A percentile compares a stretch with the other conserved stretches of the same genome.
Conservation (phyloP, 169 alveolate genomes). For the Plasmodium gonderi region DNA sequence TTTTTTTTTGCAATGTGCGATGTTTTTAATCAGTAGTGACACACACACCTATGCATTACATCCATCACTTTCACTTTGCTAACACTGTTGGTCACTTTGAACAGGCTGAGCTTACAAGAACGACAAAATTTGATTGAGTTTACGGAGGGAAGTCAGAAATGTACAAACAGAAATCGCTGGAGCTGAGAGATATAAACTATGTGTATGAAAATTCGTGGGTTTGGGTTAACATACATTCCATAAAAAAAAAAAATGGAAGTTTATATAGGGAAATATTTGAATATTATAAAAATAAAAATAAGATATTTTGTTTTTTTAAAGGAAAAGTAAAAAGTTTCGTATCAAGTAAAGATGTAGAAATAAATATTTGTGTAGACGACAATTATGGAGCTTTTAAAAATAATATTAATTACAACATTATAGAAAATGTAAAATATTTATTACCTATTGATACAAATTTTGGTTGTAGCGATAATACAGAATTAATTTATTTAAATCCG, state of each 20-base stretch:
- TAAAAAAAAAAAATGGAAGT: constrained; percentile 55
- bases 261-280: constrained; percentile 58
- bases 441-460: constrained; percentile 74
- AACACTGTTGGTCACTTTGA: too few relatives aligned
- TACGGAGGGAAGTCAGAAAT: not conserved
- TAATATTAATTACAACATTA: constrained; percentile 39
- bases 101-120: too few relatives aligned
- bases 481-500: constrained; percentile 78
- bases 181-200: constrained; percentile 48
- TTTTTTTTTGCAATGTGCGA: too few relatives aligned
- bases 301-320: constrained; percentile 66
- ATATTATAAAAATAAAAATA: constrained; percentile 37
- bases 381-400: constrained; percentile 21
- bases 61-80: too few relatives aligned
- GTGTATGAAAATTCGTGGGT: constrained; percentile 72
- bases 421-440: constrained; percentile 74
- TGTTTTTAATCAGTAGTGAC: too few relatives aligned
- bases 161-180: constrained; percentile 70
- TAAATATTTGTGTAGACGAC: constrained; percentile 52
- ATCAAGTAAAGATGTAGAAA: constrained; percentile 63
- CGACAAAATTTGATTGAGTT: not conserved
- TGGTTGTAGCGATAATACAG: constrained; percentile 80
- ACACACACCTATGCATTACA: too few relatives aligned
- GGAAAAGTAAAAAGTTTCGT: constrained; percentile 66
- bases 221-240: constrained; percentile 72